Base-by-base conservation (phyloP, 495 filamentous ascomycete species). In the Penicillium diatomitis region DNA sequence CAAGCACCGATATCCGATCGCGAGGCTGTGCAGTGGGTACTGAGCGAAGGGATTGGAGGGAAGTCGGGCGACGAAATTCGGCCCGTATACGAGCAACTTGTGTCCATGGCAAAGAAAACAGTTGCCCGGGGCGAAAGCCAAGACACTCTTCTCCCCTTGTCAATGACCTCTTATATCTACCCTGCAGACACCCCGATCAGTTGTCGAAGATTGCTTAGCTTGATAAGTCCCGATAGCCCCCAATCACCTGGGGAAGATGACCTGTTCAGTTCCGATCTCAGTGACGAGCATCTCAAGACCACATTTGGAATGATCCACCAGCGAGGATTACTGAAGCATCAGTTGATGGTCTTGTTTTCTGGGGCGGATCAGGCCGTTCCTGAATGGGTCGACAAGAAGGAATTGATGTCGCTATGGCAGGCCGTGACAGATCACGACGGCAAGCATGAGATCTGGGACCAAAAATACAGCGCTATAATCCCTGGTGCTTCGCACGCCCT, bases 201-300 rank as follows among this genome's bases (percentile, higher is more conserved):
- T 75, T 41, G 54, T 80, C 85, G 34, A 63, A 60, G 90, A 38
- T 88, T 84, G 75, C 58, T 81, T 31, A 78, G 79, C 50, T 69
- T 96, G 9, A 74, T 76, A 7, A 80, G 74, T 40, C 71, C 72
- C 0, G 72, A 73, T 28, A 66, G 64, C 38, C 62, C 75, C 32
- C 51, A 79, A 56, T 43, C 63, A 27, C 73, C 68, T 0, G 84
- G 86, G 4, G 86, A 85, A 38, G 90, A 96, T 62, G 91, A 96
- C 61, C 83, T 85, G 54, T 96, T 95, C 67, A 86, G 83, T 44
- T 84, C 84, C n/a, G 87, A 90, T 63, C 64, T 95, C 8, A 58
- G 63, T 0, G 81, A 86, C 45, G 71, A 76, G 36, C 65, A 74
- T 50, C 59, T 90, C 10, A 48, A 42, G 28, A 55, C 57, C 28